Evolutionary conservation across 345 rosid genomes (phyloP), one percentile per base, ranked within the genome.

Genomic region (Lumnitzera littorea): DNA sequence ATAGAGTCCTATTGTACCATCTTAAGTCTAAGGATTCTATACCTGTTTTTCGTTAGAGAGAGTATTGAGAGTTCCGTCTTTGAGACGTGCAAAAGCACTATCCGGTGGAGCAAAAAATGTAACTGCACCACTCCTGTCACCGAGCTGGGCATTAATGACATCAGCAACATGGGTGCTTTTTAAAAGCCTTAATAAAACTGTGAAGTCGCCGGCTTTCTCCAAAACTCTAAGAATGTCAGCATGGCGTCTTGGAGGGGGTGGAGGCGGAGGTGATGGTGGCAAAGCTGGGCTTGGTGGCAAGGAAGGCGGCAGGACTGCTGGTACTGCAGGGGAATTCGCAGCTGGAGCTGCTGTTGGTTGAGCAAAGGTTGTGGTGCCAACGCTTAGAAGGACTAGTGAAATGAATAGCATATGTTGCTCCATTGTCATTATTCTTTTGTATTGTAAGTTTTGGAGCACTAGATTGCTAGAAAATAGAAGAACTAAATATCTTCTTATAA

Each of bases 161-260:
- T 55, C 58, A 8, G 47, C 58, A 0, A 66, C 82, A 10, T 69
- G 72, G 48, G 87, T 82, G 24, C 78, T 61, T 61, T 76, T 78
- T 61, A 82, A 64, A 1, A 82, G 79, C 9, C 81, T 72, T 50
- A 76, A 74, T 27, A 82, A 65, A 58, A 74, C 16, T 3, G 69
- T 76, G 72, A 78, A 82, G 12, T 76, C 84, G 3, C 84, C 78
- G 7, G 76, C 80, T 46, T 78, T 82, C 17, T 82, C 82, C 9
- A 82, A 82, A 77, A 84, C 76, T 50, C 79, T 79, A 20, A 80
- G 75, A 11, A 82, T 78, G 48, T 84, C 76, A 15, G 43, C 43
- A 82, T 77, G 8, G 87, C 83, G 43, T 5, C 62, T 61, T 3
- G 24, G 54, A 0, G 54, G 73, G 13, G 61, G 51, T 46, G 49